These are phyloP conservation scores for Colletotrichum sp. DNA, from an alignment of 2,329 filamentous ascomycete species.

Conservation along the genomic window DNA sequence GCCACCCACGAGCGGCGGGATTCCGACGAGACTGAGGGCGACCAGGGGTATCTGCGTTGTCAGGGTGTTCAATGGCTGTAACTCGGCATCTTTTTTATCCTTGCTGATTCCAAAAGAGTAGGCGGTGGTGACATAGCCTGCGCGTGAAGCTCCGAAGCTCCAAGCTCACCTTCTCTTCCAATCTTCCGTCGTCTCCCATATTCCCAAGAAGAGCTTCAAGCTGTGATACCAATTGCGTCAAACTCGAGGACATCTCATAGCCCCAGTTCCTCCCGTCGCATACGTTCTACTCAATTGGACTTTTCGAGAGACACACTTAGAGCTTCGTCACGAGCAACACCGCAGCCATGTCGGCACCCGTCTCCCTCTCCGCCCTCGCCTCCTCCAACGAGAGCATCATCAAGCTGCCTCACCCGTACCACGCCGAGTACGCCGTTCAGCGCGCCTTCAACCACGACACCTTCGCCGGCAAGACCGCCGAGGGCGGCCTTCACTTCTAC, in stretches of 20 bases:
- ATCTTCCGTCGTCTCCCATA: background rate
- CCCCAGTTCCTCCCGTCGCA: background rate
- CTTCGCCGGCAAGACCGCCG: constrained; percentile 20
- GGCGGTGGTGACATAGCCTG: constrained; percentile 5
- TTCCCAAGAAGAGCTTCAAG: background rate
- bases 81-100: constrained; percentile 2
- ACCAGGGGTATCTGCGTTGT: background rate
- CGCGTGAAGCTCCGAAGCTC: constrained; percentile 9
- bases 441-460: constrained; percentile 30
- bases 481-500: constrained; percentile 32
- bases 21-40: background rate
- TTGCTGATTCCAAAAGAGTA: constrained; percentile 6
- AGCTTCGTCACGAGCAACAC: background rate
- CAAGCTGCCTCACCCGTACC: constrained; percentile 56
- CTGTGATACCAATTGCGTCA: constrained; percentile 1
- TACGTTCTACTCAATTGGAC: background rate
- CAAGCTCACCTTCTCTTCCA: background rate
- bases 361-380: constrained; percentile 29
- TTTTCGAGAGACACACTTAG: background rate
- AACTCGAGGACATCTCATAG: background rate
- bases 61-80: background rate
- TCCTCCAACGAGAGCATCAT: constrained; percentile 43
- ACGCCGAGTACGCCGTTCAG: constrained; percentile 48
- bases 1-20: background rate
- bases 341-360: constrained; percentile 27